Conservation (phyloP, 306 rosid species). For the Fragaria ananassa region DNA sequence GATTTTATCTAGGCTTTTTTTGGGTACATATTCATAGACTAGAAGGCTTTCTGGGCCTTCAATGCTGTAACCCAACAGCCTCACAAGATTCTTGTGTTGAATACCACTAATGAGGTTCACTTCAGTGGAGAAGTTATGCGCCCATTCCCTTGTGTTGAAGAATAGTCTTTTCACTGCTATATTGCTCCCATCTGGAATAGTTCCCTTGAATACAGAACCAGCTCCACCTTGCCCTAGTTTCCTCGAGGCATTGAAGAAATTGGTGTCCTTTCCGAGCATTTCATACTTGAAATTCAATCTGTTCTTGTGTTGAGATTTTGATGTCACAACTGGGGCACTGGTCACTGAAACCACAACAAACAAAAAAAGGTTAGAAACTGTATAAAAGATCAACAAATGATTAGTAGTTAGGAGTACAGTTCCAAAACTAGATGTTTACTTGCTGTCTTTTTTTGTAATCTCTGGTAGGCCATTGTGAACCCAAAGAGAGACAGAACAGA, state of each 20-base stretch:
- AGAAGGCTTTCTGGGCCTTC: conserved; percentile 75
- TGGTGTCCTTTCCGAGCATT: conserved; percentile 49
- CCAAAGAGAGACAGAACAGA: conserved; percentile 29
- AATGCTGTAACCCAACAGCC: conserved; percentile 67
- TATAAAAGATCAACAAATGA: background rate
- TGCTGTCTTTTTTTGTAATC: conserved; percentile 4
- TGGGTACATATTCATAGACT: conserved; percentile 60
- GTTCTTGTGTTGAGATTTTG: conserved; percentile 10
- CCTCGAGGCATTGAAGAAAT: conserved; percentile 34
- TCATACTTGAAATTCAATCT: conserved; percentile 49
- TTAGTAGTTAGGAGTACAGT: background rate
- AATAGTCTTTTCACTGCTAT: conserved; percentile 63
- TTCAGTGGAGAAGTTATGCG: conserved; percentile 57
- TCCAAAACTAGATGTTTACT: conserved; percentile 20
- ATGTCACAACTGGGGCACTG: background rate
- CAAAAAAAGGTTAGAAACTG: conserved; percentile 15
- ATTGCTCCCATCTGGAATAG: conserved; percentile 44
- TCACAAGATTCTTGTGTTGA: conserved; percentile 57
- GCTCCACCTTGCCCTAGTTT: conserved; percentile 54
- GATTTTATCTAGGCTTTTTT: conserved; percentile 56
- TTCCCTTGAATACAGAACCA: conserved; percentile 59
- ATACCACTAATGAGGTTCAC: conserved; percentile 50
- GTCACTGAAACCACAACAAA: conserved; percentile 18
- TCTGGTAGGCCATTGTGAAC: conserved; percentile 27
- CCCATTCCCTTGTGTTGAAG: conserved; percentile 56